These are phyloP conservation scores for Yarrowia sp. DNA, from an alignment of 805 yeast species.

Conservation along the genomic window DNA sequence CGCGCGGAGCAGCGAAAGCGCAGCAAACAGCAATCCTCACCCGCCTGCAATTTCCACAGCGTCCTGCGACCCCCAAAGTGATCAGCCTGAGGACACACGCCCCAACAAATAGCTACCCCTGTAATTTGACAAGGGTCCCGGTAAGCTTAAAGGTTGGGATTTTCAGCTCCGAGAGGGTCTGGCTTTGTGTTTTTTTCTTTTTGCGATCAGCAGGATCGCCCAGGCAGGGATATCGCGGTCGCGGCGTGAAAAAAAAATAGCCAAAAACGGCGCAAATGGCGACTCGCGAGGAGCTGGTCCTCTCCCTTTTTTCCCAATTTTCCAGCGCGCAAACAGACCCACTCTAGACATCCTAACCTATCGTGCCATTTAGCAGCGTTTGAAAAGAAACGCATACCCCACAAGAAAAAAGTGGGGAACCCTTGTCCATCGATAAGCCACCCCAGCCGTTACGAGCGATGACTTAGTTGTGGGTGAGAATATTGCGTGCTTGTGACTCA, in stretches of 20 bases:
- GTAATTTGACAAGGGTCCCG: slow-evolving; percentile 2
- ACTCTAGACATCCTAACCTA: too few relatives aligned
- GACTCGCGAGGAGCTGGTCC: too few relatives aligned
- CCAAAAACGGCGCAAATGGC: background rate
- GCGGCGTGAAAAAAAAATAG: background rate
- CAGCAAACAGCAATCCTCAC: background rate
- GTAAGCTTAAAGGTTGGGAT: slow-evolving; percentile 11
- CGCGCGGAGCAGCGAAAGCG: too few relatives aligned
- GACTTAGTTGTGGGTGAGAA: too few relatives aligned
- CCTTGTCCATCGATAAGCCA: background rate
- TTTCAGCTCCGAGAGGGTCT: too few relatives aligned
- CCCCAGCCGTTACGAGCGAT: too few relatives aligned
- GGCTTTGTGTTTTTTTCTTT: background rate
- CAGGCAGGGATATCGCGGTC: background rate
- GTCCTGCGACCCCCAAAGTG: background rate
- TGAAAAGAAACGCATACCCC: background rate
- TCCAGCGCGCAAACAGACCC: background rate
- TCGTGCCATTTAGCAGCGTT: background rate
- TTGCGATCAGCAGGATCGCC: slow-evolving; percentile 1
- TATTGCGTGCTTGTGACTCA: too few relatives aligned
- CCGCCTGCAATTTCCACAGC: too few relatives aligned
- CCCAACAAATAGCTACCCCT: slow-evolving; percentile 21
- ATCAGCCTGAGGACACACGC: background rate
- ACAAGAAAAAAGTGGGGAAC: background rate
- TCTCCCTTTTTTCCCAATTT: too few relatives aligned